These are phyloP conservation scores for Stellera chamaejasme DNA, from an alignment of 345 rosid species.

Conservation along the genomic window DNA sequence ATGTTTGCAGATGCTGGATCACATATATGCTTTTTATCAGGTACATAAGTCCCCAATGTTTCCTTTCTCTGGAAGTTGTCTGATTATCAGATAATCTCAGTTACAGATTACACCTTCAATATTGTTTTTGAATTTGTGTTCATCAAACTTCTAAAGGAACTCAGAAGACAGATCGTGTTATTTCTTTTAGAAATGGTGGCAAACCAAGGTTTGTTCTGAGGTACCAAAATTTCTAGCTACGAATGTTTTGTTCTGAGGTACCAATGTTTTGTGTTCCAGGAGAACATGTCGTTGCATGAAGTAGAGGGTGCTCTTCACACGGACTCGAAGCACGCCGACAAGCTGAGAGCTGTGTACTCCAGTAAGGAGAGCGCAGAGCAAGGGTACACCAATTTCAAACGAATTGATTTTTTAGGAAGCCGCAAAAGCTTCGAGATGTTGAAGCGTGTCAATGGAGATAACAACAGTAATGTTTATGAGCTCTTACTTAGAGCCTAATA, in stretches of 20 bases:
- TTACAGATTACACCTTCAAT: conserved; percentile 2
- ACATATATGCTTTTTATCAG: conserved; percentile 76
- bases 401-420: conserved; percentile 76
- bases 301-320: conserved; percentile 74
- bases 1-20: conserved; percentile 66
- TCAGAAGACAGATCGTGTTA: not conserved
- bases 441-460: conserved; percentile 73
- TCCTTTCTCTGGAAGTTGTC: not conserved
- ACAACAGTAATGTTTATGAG: conserved; percentile 71
- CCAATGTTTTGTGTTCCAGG: conserved; percentile 28
- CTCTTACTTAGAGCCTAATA: conserved; percentile 66
- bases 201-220: not conserved
- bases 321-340: conserved; percentile 78
- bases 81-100: not conserved
- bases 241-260: not conserved
- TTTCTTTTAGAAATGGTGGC: not conserved
- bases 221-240: too few relatives aligned
- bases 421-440: conserved; percentile 71
- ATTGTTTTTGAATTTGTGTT: conserved; percentile 4
- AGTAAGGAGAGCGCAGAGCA: conserved; percentile 41
- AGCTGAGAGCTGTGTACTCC: conserved; percentile 55
- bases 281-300: conserved; percentile 60
- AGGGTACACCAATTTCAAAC: conserved; percentile 42
- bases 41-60: conserved; percentile 23
- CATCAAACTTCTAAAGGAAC: not conserved